Percentiles rank a stretch among this genome's conserved stretches.
Conservation (phyloP, 495 filamentous ascomycete species). For the Apodospora peruviana region DNA sequence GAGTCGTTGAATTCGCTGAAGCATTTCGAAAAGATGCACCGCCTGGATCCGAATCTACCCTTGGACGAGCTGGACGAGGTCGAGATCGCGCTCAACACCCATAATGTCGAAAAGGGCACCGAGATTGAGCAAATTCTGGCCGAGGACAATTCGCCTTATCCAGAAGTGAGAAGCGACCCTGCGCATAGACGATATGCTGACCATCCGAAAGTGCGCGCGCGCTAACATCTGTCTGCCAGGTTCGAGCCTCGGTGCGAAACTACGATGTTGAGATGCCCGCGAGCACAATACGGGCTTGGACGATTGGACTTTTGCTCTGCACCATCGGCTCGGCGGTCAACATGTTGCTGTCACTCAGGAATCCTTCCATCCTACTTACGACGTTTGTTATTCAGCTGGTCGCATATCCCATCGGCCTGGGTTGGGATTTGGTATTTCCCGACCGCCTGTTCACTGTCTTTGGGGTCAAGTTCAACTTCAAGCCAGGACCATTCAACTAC, state of each 20-base stretch:
- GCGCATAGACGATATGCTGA: too few species aligned
- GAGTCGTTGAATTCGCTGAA: slow-evolving; percentile 32
- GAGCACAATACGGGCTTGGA: slow-evolving; percentile 69
- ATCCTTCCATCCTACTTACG: slow-evolving; percentile 59
- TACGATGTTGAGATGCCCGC: slow-evolving; percentile 62
- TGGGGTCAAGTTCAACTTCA: slow-evolving; percentile 56
- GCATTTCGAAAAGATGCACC: slow-evolving; percentile 54
- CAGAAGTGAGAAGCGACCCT: slow-evolving; percentile 47
- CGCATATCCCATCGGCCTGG: slow-evolving; percentile 64
- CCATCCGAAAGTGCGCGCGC: too few species aligned
- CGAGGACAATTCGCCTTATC: slow-evolving; percentile 64
- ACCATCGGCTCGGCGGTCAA: slow-evolving; percentile 67
- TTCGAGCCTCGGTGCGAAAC: slow-evolving; percentile 54
- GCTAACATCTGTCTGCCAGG: slow-evolving; percentile 44
- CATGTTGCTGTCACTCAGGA: slow-evolving; percentile 62
- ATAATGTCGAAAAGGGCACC: slow-evolving; percentile 47
- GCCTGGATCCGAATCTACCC: slow-evolving; percentile 65
- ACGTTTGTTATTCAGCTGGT: slow-evolving; percentile 64
- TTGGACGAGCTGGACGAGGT: slow-evolving; percentile 56
- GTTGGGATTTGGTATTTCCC: slow-evolving; percentile 50
- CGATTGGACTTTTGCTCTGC: slow-evolving; percentile 57
- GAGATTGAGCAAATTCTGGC: slow-evolving; percentile 53
- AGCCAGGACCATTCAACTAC: slow-evolving; percentile 69
- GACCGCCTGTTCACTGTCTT: slow-evolving; percentile 52
- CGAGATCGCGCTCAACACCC: slow-evolving; percentile 51